Percentiles rank a stretch among this genome's conserved stretches.
Evolutionary conservation across 495 filamentous ascomycete species (phyloP).

Genomic region (Podospora tetraspora): DNA sequence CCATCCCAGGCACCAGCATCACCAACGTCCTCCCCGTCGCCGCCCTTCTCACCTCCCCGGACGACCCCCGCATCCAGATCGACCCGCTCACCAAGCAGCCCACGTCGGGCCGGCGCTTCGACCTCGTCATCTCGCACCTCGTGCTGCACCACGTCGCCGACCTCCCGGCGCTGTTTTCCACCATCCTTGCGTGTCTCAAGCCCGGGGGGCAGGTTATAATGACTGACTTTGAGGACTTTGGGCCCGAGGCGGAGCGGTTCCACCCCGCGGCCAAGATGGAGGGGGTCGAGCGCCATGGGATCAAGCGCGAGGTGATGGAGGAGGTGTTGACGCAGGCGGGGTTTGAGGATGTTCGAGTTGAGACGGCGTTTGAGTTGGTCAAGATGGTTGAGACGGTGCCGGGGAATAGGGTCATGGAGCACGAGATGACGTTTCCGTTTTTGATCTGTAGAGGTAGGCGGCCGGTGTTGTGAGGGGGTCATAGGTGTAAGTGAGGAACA

Average conservation of each 20-base stretch:
- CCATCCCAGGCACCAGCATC: background rate
- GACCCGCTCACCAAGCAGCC: slow-evolving; percentile 16
- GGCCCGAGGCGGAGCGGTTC: slow-evolving; percentile 46
- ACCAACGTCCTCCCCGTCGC: slow-evolving; percentile 20
- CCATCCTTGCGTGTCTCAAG: slow-evolving; percentile 40
- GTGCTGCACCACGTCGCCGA: slow-evolving; percentile 52
- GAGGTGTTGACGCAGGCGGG: slow-evolving; percentile 40
- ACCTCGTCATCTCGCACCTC: slow-evolving; percentile 47
- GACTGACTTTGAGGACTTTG: slow-evolving; percentile 56
- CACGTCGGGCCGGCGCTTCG: slow-evolving; percentile 28
- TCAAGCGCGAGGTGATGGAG: slow-evolving; percentile 36
- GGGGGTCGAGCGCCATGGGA: slow-evolving; percentile 51
- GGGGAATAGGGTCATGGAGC: slow-evolving; percentile 25
- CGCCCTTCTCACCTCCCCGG: slow-evolving; percentile 14
- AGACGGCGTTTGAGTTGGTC: slow-evolving; percentile 39
- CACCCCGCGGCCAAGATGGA: slow-evolving; percentile 48
- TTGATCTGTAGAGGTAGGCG: slow-evolving; percentile 43
- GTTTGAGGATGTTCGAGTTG: slow-evolving; percentile 42
- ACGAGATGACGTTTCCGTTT: slow-evolving; percentile 45
- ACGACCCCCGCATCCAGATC: slow-evolving; percentile 24
- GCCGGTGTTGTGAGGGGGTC: background rate
- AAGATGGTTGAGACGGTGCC: slow-evolving; percentile 42
- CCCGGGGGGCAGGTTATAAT: slow-evolving; percentile 41
- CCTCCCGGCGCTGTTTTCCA: slow-evolving; percentile 34
- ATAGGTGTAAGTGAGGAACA: background rate